These are phyloP conservation scores for Boletus subparvulus DNA, from an alignment of 768 basidiomycete genomes.

Conservation along the genomic window DNA sequence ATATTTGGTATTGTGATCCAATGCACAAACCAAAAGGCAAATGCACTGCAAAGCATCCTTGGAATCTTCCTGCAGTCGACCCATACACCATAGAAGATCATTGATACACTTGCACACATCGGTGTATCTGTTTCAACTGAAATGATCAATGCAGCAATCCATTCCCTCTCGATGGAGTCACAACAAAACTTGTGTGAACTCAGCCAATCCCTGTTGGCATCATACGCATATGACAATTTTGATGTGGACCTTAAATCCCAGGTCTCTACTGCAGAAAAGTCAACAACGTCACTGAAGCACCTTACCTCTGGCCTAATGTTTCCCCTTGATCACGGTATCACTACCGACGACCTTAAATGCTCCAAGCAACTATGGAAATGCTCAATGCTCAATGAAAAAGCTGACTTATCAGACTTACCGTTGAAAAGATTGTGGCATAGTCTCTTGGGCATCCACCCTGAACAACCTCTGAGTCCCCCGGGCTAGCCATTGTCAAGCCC, in stretches of 20 bases:
- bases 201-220: background rate
- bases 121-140: background rate
- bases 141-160: background rate
- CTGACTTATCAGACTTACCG: too few species aligned
- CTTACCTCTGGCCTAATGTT: background rate
- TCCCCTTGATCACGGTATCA: background rate
- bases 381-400: too few species aligned
- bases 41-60: background rate
- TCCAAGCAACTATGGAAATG: background rate
- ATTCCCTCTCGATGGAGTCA: background rate
- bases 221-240: slow-evolving; percentile 5
- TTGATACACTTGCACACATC: background rate
- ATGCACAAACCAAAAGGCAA: background rate
- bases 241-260: background rate
- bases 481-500: too few species aligned
- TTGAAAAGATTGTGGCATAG: too few species aligned
- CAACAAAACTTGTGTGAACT: background rate
- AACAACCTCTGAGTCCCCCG: too few species aligned
- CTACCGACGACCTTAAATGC: background rate
- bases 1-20: background rate
- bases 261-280: background rate
- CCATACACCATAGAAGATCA: background rate
- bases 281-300: background rate
- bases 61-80: background rate
- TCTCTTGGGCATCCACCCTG: too few species aligned